Base-by-base conservation (phyloP, 805 yeast species). In the Priceomyces carsonii region DNA sequence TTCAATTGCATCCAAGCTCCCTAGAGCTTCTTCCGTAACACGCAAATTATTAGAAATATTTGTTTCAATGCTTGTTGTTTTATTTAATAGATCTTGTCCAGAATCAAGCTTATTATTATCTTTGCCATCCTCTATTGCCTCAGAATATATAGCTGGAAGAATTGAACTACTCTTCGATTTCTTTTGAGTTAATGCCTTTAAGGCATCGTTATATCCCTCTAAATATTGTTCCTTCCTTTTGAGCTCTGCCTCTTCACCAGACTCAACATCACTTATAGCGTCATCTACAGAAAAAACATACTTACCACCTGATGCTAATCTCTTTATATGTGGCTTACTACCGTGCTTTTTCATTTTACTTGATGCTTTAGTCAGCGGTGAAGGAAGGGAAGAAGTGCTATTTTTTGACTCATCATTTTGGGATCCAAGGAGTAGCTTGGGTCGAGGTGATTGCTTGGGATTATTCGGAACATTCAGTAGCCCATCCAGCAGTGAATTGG, bases 211-310 rank as follows among this genome's bases (percentile, higher is more conserved):
- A 48, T 77, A 79, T 0, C 93, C 93, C 50, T 84, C 95, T 20
- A 79, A 48, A 50, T 84, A 85, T 43, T 58, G 59, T 13, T 21
- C 40, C 3, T 77, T 76, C 16, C 78, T 57, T 13, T 35, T 24
- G 12, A 29, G 12, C 39, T 72, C 76, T 35, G 73, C 57, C 44
- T 77, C 85, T 12, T 74, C 77, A 40, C 78, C 83, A 12, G 80
- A 71, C 43, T 48, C 45, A 13, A 51, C 54, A 27, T 86, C 95
- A 43, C 77, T 76, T 27, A 84, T 77, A 48, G 83, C 88, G 56
- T 87, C 95, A 53, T 87, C 95, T 0, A 86, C 95, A 22, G 89
- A 80, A 54, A 81, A 87, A 0, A 84, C 66, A 29, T 63, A 49
- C 42, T 68, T 68, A 39, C 40, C 39, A 18, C 17, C 35, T 18